Percentiles rank a stretch among this genome's conserved stretches.
Evolutionary conservation across 441 rosid species (phyloP).

Genomic region (Isatis lusitanica): DNA sequence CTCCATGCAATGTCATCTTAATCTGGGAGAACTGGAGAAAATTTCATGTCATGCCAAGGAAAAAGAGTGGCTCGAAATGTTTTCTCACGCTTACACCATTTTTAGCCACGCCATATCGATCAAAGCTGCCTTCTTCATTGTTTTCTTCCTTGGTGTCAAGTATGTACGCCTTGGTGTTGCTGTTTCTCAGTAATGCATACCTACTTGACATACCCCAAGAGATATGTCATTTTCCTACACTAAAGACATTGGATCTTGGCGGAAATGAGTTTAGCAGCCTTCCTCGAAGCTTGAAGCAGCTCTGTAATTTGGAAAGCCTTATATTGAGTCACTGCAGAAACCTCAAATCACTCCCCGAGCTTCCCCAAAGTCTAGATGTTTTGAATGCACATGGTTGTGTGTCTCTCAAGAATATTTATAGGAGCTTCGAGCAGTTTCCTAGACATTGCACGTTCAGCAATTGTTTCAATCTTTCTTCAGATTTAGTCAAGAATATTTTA

Average conservation of each 20-base stretch:
- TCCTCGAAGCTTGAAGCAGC: constrained; percentile 3
- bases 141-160: constrained; percentile 24
- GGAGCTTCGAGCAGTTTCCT: not conserved
- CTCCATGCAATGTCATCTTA: not conserved
- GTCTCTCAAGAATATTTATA: not conserved
- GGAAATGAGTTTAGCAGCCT: not conserved
- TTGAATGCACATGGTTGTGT: constrained; percentile 13
- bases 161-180: not conserved
- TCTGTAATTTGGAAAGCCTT: constrained; percentile 15
- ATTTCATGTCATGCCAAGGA: not conserved
- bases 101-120: not conserved
- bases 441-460: not conserved
- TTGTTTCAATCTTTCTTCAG: not conserved
- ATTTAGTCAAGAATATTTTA: not conserved
- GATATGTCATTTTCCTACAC: not conserved
- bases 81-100: not conserved
- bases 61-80: not conserved
- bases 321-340: constrained; percentile 26
- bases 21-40: not conserved
- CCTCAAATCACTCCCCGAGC: constrained; percentile 12
- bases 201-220: not conserved
- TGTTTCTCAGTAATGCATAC: not conserved
- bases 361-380: not conserved
- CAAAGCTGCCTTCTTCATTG: constrained; percentile 29
- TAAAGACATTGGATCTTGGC: not conserved